These are phyloP conservation scores for Diplocarpon rosae DNA, from an alignment of 2,329 filamentous ascomycete genomes.

Conservation along the genomic window DNA sequence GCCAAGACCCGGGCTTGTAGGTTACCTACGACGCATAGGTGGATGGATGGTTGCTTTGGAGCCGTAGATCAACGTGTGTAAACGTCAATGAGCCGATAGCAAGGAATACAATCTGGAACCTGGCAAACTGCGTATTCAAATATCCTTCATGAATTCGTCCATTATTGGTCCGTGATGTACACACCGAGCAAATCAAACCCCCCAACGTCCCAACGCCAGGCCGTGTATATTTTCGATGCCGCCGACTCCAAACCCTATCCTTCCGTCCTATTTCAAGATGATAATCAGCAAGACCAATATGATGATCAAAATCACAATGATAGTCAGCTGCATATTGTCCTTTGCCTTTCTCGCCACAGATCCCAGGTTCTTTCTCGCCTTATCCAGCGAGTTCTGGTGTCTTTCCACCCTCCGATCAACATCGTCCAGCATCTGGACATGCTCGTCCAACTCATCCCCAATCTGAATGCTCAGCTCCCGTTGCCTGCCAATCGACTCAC, in stretches of 20 bases:
- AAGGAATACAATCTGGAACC: too few relatives aligned
- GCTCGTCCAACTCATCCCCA: conserved; percentile 86
- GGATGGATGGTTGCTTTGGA: too few relatives aligned
- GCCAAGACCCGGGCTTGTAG: conserved; percentile 18
- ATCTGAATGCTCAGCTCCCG: conserved; percentile 91
- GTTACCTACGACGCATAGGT: background rate
- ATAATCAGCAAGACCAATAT: conserved; percentile 57
- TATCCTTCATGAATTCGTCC: background rate
- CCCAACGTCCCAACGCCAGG: background rate
- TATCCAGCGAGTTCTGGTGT: conserved; percentile 64
- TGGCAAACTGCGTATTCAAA: too few relatives aligned
- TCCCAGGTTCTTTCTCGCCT: conserved; percentile 62
- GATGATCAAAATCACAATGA: conserved; percentile 59
- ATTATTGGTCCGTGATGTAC: too few relatives aligned
- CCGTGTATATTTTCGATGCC: too few relatives aligned
- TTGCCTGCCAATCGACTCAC: conserved; percentile 79
- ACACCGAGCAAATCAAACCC: background rate
- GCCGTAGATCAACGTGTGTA: too few relatives aligned
- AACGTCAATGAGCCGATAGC: too few relatives aligned
- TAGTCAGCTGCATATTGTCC: conserved; percentile 74
- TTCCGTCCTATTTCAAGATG: conserved; percentile 47
- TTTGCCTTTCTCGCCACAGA: conserved; percentile 62
- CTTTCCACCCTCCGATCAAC: conserved; percentile 74
- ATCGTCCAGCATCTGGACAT: conserved; percentile 82
- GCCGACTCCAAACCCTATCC: too few relatives aligned